Conservation (phyloP, 768 basidiomycete species). For the Xerocomus brunneocitrinus region DNA sequence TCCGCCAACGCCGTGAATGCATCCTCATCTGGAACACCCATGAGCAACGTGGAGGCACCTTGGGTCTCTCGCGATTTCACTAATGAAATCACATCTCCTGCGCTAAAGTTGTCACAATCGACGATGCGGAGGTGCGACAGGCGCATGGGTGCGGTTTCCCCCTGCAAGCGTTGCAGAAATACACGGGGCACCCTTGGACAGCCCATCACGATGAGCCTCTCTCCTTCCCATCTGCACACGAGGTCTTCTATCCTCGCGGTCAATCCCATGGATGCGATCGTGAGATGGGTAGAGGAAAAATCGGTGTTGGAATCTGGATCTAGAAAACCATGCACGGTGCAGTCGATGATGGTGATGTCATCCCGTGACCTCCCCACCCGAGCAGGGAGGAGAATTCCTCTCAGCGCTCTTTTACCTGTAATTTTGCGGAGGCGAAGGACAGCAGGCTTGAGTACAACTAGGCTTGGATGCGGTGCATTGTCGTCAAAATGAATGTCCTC, state of each 20-base stretch:
- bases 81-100: background rate
- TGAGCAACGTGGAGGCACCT: constrained; percentile 2
- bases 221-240: constrained; percentile 6
- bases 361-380: background rate
- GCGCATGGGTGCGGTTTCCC: background rate
- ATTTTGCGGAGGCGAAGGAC: constrained; percentile 1
- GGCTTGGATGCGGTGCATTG: background rate
- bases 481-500: constrained; percentile 6
- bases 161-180: constrained; percentile 2
- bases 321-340: background rate
- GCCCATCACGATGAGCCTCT: background rate
- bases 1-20: background rate
- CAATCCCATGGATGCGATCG: background rate
- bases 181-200: background rate
- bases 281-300: constrained; percentile 2
- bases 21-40: constrained; percentile 1
- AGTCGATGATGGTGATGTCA: constrained; percentile 4
- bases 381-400: background rate
- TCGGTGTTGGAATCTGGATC: background rate
- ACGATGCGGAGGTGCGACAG: constrained; percentile 3
- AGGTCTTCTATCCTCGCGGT: constrained; percentile 3
- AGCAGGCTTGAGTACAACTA: background rate
- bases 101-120: constrained; percentile 8
- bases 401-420: background rate
- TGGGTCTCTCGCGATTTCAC: constrained; percentile 5